phyloP scores from a whole-genome alignment of 768 basidiomycete species.

The Sarcodon aspratus region DNA sequence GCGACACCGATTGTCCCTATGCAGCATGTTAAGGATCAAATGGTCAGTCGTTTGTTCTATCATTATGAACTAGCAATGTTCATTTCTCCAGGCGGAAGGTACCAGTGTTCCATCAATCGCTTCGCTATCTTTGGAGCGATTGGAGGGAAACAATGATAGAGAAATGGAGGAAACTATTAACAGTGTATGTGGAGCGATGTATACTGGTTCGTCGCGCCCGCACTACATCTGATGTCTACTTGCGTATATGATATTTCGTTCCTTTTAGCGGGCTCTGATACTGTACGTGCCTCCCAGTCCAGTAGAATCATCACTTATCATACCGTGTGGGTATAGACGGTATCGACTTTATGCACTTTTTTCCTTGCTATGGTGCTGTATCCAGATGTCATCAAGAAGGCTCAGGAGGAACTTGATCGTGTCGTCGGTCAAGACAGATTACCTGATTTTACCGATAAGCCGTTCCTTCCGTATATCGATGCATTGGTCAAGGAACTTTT shows the following conservation, averaged over 20 bases:
- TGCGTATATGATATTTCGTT: too few relatives aligned
- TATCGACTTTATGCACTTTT: not conserved
- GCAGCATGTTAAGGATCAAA: not conserved
- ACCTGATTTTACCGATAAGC: conserved; percentile 1
- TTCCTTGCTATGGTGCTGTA: not conserved
- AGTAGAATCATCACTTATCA: too few relatives aligned
- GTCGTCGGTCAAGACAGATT: conserved; percentile 4
- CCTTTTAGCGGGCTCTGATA: too few relatives aligned
- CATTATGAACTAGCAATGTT: too few relatives aligned
- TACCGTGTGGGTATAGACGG: too few relatives aligned
- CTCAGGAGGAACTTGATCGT: conserved; percentile 34
- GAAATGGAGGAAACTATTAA: too few relatives aligned
- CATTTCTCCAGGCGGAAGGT: conserved; percentile 56
- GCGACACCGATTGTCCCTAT: not conserved
- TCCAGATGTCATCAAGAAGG: conserved; percentile 37
- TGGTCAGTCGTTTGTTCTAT: not conserved
- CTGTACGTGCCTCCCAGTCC: too few relatives aligned
- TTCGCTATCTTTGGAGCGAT: too few relatives aligned
- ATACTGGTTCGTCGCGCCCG: too few relatives aligned
- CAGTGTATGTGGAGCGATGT: too few relatives aligned
- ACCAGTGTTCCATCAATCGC: conserved; percentile 46
- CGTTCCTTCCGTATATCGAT: conserved; percentile 1
- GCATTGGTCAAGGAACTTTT: not conserved
- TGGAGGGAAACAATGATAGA: too few relatives aligned
- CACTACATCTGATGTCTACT: too few relatives aligned